Evolutionary conservation across 352 stramenopile genomes (phyloP), one percentile per base, ranked within the genome.

Genomic region (Phytophthora colocasiae): DNA sequence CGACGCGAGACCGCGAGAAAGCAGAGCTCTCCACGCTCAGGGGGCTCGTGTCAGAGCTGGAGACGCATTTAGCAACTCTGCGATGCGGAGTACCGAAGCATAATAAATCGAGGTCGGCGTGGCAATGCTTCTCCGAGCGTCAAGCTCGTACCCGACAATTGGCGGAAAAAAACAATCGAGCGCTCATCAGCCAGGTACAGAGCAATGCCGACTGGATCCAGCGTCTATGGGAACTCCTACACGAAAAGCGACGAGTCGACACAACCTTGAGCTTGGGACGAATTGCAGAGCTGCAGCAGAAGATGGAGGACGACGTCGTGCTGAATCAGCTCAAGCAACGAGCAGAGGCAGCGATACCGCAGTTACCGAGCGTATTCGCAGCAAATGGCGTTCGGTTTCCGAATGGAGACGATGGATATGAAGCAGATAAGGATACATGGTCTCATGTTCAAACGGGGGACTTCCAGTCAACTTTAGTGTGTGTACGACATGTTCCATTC

Each of bases 181-280:
- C 11, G 1, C 49, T 73, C 12, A 52, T 44, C 6, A 45, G 32
- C 6, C 32, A n/a, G 0, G 66, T 63, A 5, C 59, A 69, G 31
- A 46, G 43, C 31, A 76, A 76, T 52, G 68, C 68, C 12, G 68
- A 76, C 58, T 76, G 68, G 62, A 69, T 76, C 31, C 62, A 76
- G 46, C 68, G 68, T 4, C 56, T 76, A 6, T 76, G 63, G 63
- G 63, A 66, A 49, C 40, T 76, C 22, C 54, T 73, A 19, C 32
- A 24, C 43, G 58, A 76, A 22, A 66, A 48, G 15, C 43, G 49
- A 12, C 39, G 22, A n/a, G 51, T 26, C 1, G 19, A 4, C 3
- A 19, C 31, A 6, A 9, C 36, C 3, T 50, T 24, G 15, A 39
- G 36, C 9, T 32, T 61, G 19, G 34, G n/a, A 17, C n/a, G 22